phyloP scores from a whole-genome alignment of 192 early-diverging fungal genomes.

The Gamsiella multidivaricata region DNA sequence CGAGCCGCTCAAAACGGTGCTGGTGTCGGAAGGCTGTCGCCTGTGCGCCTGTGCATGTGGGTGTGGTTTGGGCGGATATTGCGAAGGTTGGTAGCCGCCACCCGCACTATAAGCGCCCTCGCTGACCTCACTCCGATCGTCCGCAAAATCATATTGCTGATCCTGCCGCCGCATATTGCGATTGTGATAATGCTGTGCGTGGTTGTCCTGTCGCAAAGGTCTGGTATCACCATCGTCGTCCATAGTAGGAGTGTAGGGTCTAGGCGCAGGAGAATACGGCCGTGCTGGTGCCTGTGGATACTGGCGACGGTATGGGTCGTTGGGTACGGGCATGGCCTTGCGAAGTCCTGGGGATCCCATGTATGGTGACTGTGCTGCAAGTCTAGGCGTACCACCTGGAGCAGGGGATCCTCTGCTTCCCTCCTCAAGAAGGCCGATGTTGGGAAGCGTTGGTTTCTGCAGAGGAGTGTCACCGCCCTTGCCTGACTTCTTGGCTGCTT shows the following conservation, averaged over 20 bases:
- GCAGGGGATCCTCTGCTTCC: conserved; percentile 24
- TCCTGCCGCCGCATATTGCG: conserved; percentile 39
- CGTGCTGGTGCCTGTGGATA: conserved; percentile 34
- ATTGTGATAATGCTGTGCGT: conserved; percentile 49
- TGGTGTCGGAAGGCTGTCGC: conserved; percentile 42
- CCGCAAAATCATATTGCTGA: conserved; percentile 42
- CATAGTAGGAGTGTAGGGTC: conserved; percentile 42
- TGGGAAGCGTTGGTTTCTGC: conserved; percentile 51
- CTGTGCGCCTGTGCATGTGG: conserved; percentile 9
- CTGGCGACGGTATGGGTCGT: conserved; percentile 49
- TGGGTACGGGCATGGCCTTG: conserved; percentile 30
- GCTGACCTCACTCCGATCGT: conserved; percentile 43
- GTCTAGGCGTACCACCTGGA: conserved; percentile 26
- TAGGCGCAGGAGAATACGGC: conserved; percentile 42
- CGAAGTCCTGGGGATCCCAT: conserved; percentile 46
- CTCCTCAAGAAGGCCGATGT: conserved; percentile 45
- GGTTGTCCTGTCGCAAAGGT: conserved; percentile 47
- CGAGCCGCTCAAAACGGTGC: conserved; percentile 49
- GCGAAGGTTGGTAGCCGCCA: conserved; percentile 11
- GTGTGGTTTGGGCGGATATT: conserved; percentile 21
- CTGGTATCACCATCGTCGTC: conserved; percentile 45
- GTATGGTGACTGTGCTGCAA: conserved; percentile 28
- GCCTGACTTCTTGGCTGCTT: conserved; percentile 30
- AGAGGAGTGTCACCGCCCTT: conserved; percentile 29
- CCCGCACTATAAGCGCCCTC: conserved; percentile 32